phyloP scores from a whole-genome alignment of 345 rosid species.

The Pugionium dolabratum region DNA sequence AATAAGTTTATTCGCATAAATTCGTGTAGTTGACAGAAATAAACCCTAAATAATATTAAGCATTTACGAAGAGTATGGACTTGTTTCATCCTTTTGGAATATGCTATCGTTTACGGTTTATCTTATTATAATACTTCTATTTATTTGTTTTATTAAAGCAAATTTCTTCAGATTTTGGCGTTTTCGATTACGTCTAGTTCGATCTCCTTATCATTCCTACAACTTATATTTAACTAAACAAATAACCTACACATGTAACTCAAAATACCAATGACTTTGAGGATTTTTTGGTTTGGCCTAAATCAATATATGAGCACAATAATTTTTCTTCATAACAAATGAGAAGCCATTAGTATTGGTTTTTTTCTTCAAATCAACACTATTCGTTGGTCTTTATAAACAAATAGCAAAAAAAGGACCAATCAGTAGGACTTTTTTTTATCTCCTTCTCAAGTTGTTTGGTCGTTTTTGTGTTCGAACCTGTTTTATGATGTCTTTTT shows the following conservation, averaged over 20 bases:
- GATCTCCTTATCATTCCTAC: neutral
- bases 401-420: too few species aligned
- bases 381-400: neutral
- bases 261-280: too few species aligned
- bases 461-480: too few species aligned
- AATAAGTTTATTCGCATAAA: too few species aligned
- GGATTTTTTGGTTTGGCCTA: neutral
- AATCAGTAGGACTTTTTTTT: too few species aligned
- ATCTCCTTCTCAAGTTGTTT: too few species aligned
- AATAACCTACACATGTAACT: neutral
- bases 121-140: conserved; percentile 10
- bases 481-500: too few species aligned
- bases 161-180: conserved; percentile 31
- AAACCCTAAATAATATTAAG: conserved; percentile 42
- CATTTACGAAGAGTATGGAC: conserved; percentile 26
- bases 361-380: conserved; percentile 8
- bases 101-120: conserved; percentile 36
- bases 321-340: neutral
- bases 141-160: neutral
- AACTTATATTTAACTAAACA: conserved; percentile 6
- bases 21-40: too few species aligned
- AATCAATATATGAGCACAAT: neutral
- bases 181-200: conserved; percentile 20
- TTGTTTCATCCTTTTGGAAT: conserved; percentile 39
- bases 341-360: too few species aligned